Conservation (phyloP, 1,284 basidiomycete genomes). For the Papiliotrema nemorosa region DNA sequence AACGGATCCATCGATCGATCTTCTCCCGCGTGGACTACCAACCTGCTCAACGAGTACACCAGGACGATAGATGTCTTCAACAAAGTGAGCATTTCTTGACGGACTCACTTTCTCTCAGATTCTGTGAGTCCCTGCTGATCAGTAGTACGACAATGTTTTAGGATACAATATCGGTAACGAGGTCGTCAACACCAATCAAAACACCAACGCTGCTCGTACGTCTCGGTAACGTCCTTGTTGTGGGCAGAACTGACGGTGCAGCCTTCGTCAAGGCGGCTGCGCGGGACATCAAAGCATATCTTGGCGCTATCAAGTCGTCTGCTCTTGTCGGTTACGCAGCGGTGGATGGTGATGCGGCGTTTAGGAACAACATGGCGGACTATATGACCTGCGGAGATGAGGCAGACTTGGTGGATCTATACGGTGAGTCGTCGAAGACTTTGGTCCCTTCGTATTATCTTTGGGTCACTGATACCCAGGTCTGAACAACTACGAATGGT, state of each 20-base stretch:
- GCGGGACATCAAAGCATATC: slow-evolving; percentile 78
- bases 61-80: slow-evolving; percentile 72
- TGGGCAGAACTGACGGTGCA: slow-evolving; percentile 11
- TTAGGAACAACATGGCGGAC: slow-evolving; percentile 67
- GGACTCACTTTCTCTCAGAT: no score
- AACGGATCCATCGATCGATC: slow-evolving; percentile 81
- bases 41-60: slow-evolving; percentile 74
- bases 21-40: slow-evolving; percentile 74
- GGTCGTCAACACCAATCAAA: slow-evolving; percentile 61
- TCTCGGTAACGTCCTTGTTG: neutral
- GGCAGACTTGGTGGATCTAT: slow-evolving; percentile 70
- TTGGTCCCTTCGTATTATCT: slow-evolving; percentile 52
- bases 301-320: slow-evolving; percentile 64
- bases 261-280: slow-evolving; percentile 87
- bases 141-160: slow-evolving; percentile 74
- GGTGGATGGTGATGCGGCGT: slow-evolving; percentile 68
- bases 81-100: slow-evolving; percentile 13
- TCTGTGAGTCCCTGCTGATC: neutral
- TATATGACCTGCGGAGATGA: slow-evolving; percentile 79
- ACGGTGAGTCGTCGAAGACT: slow-evolving; percentile 77
- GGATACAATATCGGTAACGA: slow-evolving; percentile 86
- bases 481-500: slow-evolving; percentile 61
- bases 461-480: slow-evolving; percentile 18
- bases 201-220: slow-evolving; percentile 60
- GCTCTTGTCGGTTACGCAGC: slow-evolving; percentile 80